A percentile compares a stretch with the other conserved stretches of the same genome.
Conservation (phyloP, 2,329 filamentous ascomycete species). For the Sporothrix mexicana region DNA sequence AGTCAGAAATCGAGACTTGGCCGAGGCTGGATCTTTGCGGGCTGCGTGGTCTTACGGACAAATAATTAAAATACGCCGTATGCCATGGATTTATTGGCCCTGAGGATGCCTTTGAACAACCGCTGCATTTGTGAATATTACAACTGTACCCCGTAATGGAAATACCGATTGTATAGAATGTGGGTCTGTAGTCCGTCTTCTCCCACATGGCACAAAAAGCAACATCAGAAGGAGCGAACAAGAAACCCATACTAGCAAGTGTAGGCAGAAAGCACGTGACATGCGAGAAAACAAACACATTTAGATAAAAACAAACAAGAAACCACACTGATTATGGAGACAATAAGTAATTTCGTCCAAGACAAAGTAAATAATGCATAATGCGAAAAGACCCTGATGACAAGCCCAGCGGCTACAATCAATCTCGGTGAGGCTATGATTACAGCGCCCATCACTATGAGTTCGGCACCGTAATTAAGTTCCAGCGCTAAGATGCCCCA, state of each 20-base stretch:
- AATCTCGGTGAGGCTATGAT: background rate
- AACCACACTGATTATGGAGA: background rate
- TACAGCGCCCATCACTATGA: background rate
- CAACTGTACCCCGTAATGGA: no score
- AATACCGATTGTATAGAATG: background rate
- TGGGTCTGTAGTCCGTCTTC: background rate
- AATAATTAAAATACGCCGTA: no score
- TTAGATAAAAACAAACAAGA: background rate
- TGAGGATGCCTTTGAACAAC: no score
- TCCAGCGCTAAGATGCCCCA: background rate
- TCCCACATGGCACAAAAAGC: slow-evolving; percentile 13
- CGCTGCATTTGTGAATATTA: no score
- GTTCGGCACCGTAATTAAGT: no score
- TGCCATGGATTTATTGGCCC: no score
- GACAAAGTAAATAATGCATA: no score
- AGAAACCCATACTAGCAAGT: background rate
- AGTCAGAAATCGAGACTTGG: no score
- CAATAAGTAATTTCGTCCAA: background rate
- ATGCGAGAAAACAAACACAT: background rate
- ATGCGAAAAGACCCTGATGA: no score
- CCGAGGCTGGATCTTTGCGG: no score
- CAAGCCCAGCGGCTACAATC: background rate
- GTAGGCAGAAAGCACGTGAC: slow-evolving; percentile 9
- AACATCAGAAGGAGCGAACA: slow-evolving; percentile 5
- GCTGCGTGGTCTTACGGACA: no score